Conservation (phyloP, 352 stramenopile species). For the Blastocystis sp. region DNA sequence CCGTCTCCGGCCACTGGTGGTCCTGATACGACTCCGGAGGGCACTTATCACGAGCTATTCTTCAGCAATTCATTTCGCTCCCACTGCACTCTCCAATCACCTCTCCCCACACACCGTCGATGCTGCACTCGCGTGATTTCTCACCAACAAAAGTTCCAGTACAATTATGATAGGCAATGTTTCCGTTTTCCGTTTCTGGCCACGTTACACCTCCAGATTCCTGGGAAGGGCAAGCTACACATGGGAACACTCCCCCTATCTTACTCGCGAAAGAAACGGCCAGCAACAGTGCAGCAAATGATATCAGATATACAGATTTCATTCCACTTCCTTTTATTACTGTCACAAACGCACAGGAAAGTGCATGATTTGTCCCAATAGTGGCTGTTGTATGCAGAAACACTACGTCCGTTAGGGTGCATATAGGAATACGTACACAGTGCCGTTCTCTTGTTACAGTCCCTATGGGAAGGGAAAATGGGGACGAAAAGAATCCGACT, state of each 20-base stretch:
- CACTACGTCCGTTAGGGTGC: not conserved
- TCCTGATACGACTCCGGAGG: not conserved
- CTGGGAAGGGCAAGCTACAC: conserved; percentile 14
- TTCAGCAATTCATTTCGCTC: not conserved
- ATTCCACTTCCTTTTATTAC: not conserved
- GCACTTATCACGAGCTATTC: not conserved
- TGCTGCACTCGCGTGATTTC: not conserved
- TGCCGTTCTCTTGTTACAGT: no score
- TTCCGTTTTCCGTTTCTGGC: conserved; percentile 7
- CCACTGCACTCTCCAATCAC: conserved; percentile 16
- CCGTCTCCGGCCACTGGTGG: not conserved
- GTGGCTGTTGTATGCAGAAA: not conserved
- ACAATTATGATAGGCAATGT: conserved; percentile 1
- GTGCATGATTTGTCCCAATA: not conserved
- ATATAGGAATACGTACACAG: not conserved
- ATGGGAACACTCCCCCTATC: not conserved
- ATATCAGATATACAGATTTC: conserved; percentile 22
- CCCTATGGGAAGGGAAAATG: no score
- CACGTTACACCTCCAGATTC: conserved; percentile 1
- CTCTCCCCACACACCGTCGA: not conserved
- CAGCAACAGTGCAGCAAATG: conserved; percentile 24
- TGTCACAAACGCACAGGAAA: not conserved
- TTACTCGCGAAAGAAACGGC: conserved; percentile 9
- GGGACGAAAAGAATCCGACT: no score
- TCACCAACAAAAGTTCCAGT: not conserved